These are phyloP conservation scores for Solanum infundibuliforme DNA, from an alignment of 257 asterid species.

Conservation along the genomic window DNA sequence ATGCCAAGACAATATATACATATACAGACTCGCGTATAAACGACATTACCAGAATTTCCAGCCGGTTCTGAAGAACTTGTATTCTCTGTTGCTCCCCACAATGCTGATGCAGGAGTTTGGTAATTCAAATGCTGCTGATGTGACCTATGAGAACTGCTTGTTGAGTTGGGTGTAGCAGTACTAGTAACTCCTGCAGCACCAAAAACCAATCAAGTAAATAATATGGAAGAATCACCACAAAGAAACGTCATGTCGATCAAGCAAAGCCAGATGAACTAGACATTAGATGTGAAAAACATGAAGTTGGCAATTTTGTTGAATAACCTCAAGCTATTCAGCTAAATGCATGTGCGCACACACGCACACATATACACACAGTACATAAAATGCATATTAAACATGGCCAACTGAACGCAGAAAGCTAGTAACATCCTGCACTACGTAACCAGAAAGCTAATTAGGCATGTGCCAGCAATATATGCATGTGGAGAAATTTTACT, in stretches of 20 bases:
- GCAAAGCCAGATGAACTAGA: not conserved
- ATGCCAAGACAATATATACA: not conserved
- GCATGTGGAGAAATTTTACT: constrained; percentile 16
- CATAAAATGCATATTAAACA: not conserved
- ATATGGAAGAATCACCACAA: not conserved
- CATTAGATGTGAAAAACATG: not conserved
- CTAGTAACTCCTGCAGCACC: constrained; percentile 18
- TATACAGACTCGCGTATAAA: not conserved
- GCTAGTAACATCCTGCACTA: not conserved
- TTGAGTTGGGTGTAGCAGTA: constrained; percentile 18
- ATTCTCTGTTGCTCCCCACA: constrained; percentile 42
- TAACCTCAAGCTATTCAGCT: not conserved
- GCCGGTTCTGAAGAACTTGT: constrained; percentile 26
- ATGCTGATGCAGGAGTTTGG: constrained; percentile 68
- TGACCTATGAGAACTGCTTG: constrained; percentile 35
- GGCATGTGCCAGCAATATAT: not conserved
- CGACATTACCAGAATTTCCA: constrained; percentile 38
- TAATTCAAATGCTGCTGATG: constrained; percentile 37
- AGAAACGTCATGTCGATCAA: not conserved
- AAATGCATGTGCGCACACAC: not conserved
- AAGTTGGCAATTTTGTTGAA: not conserved
- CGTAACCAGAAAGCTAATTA: not conserved
- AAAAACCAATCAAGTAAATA: not conserved
- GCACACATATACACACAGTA: not conserved
- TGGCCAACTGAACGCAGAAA: not conserved